A percentile compares a stretch with the other conserved stretches of the same genome.
phyloP scores from a whole-genome alignment of 441 rosid species.

The Mallotus japonicus region DNA sequence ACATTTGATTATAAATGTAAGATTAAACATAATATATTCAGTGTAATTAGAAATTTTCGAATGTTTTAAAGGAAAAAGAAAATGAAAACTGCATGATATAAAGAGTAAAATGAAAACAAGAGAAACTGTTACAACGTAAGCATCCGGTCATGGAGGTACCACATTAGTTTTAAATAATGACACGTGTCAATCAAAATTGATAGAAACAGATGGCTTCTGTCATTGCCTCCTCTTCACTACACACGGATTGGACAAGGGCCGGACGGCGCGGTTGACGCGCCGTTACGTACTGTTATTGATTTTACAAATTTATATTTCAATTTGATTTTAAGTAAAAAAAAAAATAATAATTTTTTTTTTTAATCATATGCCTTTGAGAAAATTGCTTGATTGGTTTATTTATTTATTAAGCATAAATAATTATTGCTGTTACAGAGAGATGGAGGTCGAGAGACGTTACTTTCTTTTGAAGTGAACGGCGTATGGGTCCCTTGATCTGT shows the following conservation, averaged over 20 bases:
- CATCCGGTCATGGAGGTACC: constrained; percentile 14
- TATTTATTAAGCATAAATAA: no score
- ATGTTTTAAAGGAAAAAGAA: not conserved
- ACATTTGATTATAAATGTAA: no score
- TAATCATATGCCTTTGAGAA: no score
- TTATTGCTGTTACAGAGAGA: no score
- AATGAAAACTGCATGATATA: no score
- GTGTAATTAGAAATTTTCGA: no score
- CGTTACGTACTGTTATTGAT: constrained; percentile 26
- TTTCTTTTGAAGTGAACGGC: constrained; percentile 47
- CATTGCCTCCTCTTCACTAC: constrained; percentile 38
- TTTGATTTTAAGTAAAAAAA: no score
- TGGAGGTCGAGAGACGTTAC: constrained; percentile 34
- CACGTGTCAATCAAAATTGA: constrained; percentile 27
- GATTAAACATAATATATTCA: not conserved
- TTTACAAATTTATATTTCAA: not conserved
- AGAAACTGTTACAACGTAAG: constrained; percentile 28
- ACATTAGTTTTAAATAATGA: not conserved
- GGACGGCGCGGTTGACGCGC: constrained; percentile 44
- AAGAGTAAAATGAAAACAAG: not conserved
- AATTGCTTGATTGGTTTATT: no score
- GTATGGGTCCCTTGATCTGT: constrained; percentile 36
- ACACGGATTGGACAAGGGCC: constrained; percentile 36
- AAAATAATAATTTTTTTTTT: no score
- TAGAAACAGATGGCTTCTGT: constrained; percentile 14